Evolutionary conservation across 257 asterid genomes (phyloP).

Genomic region (Capsicum baccatum): DNA sequence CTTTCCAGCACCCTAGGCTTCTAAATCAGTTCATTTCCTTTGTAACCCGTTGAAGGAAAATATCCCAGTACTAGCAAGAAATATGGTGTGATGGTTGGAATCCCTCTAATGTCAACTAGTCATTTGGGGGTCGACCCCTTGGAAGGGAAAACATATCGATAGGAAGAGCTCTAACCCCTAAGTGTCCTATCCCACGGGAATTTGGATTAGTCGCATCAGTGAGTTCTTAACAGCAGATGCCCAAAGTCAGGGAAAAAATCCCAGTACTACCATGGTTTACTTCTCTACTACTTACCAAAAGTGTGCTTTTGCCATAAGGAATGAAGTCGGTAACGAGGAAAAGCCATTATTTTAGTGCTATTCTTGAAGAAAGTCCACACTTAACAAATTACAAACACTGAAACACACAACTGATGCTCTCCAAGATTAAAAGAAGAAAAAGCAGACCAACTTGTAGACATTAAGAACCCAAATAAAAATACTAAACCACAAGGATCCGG

Average conservation of each 20-base stretch:
- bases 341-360: neutral
- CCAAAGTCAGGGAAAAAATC: neutral
- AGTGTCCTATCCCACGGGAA: neutral
- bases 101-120: neutral
- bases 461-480: neutral
- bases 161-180: neutral
- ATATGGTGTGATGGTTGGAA: neutral
- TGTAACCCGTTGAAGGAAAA: neutral
- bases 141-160: neutral
- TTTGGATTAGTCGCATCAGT: neutral
- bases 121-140: neutral
- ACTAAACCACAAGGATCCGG: neutral
- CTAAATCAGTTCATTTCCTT: slow-evolving; percentile 1
- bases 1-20: neutral
- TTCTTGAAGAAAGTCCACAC: neutral
- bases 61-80: neutral
- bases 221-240: neutral
- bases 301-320: neutral
- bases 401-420: neutral
- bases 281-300: slow-evolving; percentile 15
- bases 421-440: neutral
- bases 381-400: neutral
- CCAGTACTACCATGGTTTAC: neutral
- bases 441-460: neutral
- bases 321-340: neutral